Base-by-base conservation (phyloP, 2,329 filamentous ascomycete genomes). In the Aspergillus fructus region DNA sequence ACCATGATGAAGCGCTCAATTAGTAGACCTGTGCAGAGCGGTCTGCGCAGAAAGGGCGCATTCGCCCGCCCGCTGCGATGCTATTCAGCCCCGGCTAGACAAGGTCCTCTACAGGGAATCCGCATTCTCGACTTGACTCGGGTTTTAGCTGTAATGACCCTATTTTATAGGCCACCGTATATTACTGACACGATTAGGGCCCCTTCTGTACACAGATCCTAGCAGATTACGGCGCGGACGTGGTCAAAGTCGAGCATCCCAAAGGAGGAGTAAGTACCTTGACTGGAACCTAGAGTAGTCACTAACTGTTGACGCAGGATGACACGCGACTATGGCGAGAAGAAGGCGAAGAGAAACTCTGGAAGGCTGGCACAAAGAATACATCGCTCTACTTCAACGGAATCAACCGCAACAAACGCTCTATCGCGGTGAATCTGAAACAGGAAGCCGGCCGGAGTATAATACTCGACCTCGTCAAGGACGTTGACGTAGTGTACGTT, bases 351-450 rank as follows among this genome's bases (percentile, higher is more conserved):
- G 60, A 63, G 5, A 48, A 60, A 33, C 61, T 71, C 4, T 71
- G 69, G 64, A 69, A 64, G 24, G 58, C 49, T 41, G 58, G 13
- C 37, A 64, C 59, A 13, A 54, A 49, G 21, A 66, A 72, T 9
- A 77, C 75, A 43, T 78, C 76, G 1, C 68, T 71, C 42, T 80
- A 79, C 60, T 80, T 79, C 62, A 71, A 71, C 5, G 69, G 74
- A 2, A 68, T 79, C 23, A 80, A 80, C 42, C 71, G 78, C 11
- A 80, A 80, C 58, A 80, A 80, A 59, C 66, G 71, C 8, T 78
- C 74, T 8, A 65, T 80, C 11, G 66, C 71, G 0, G 17, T 75
- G 11, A 62, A 74, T 46, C 23, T 75, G 5, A 75, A 74, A 42
- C 51, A 67, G 3, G 55, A 62, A 2, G 54, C 65, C 21, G 73